A percentile compares a stretch with the other conserved stretches of the same genome.
phyloP scores from a whole-genome alignment of 2,329 filamentous ascomycete genomes.

The Penicillium hordei region DNA sequence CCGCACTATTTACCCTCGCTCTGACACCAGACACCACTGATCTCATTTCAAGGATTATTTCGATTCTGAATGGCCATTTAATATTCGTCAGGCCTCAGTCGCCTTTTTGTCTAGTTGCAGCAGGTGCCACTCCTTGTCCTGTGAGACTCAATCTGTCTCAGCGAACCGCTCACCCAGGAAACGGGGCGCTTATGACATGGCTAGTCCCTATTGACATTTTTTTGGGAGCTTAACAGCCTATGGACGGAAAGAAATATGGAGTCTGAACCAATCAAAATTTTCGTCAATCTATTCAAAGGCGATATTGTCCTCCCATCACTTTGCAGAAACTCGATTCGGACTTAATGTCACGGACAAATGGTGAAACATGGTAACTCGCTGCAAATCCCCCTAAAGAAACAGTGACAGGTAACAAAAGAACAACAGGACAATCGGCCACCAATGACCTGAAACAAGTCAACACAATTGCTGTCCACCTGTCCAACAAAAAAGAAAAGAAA shows the following conservation, averaged over 20 bases:
- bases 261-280: slow-evolving; percentile 24
- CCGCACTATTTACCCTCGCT: slow-evolving; percentile 9
- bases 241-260: slow-evolving; percentile 15
- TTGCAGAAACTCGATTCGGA: slow-evolving; percentile 30
- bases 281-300: slow-evolving; percentile 24
- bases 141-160: slow-evolving; percentile 27
- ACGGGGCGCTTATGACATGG: slow-evolving; percentile 37
- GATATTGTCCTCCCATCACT: slow-evolving; percentile 19
- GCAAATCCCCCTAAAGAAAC: slow-evolving; percentile 22
- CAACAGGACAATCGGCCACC: slow-evolving; percentile 15
- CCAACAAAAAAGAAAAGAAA: slow-evolving; percentile 8
- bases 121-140: slow-evolving; percentile 6
- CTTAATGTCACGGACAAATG: slow-evolving; percentile 28
- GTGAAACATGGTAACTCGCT: slow-evolving; percentile 32
- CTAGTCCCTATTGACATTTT: slow-evolving; percentile 27
- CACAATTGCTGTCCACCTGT: slow-evolving; percentile 19
- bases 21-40: slow-evolving; percentile 7
- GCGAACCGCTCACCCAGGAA: slow-evolving; percentile 34
- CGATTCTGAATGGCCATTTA: slow-evolving; percentile 9
- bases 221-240: slow-evolving; percentile 28
- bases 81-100: slow-evolving; percentile 2
- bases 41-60: not conserved
- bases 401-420: slow-evolving; percentile 16
- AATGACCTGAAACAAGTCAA: slow-evolving; percentile 13
- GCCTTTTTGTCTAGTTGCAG: slow-evolving; percentile 11